Evolutionary conservation across 2,329 filamentous ascomycete genomes (phyloP).

Genomic region (Raffaelea deltoideospora): DNA sequence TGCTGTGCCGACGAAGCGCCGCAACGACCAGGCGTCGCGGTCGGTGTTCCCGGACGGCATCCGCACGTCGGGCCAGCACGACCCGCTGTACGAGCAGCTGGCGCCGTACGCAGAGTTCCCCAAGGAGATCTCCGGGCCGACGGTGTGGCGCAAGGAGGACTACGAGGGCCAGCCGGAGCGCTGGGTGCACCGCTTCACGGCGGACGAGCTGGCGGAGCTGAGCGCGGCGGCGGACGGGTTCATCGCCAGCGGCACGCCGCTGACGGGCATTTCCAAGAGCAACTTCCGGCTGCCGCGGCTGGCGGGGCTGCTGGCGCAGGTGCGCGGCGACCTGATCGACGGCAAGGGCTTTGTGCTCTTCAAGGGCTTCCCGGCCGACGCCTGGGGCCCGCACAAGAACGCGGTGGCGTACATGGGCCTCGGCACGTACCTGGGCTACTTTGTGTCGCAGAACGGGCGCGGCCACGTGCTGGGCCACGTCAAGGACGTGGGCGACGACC

Average conservation of each 20-base stretch:
- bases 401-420: slow-evolving; percentile 86
- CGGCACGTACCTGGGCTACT: slow-evolving; percentile 73
- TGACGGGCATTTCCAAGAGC: slow-evolving; percentile 48
- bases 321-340: slow-evolving; percentile 40
- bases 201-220: slow-evolving; percentile 52
- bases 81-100: slow-evolving; percentile 50
- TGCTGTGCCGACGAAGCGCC: slow-evolving; percentile 13
- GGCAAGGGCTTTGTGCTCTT: slow-evolving; percentile 85
- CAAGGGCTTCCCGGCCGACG: slow-evolving; percentile 63
- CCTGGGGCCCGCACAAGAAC: slow-evolving; percentile 67
- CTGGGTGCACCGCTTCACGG: slow-evolving; percentile 59
- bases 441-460: slow-evolving; percentile 70
- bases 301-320: slow-evolving; percentile 17
- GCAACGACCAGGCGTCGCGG: slow-evolving; percentile 16
- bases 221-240: slow-evolving; percentile 53
- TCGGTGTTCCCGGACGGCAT: slow-evolving; percentile 31
- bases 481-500: slow-evolving; percentile 74
- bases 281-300: slow-evolving; percentile 30
- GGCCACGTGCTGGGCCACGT: slow-evolving; percentile 82
- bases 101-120: slow-evolving; percentile 56
- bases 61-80: slow-evolving; percentile 52
- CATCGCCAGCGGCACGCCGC: slow-evolving; percentile 44
- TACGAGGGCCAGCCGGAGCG: slow-evolving; percentile 46
- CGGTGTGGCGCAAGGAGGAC: slow-evolving; percentile 55
- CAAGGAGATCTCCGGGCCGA: slow-evolving; percentile 52